Base-by-base conservation (phyloP, 2,329 filamentous ascomycete genomes). In the Penicillium sp. region DNA sequence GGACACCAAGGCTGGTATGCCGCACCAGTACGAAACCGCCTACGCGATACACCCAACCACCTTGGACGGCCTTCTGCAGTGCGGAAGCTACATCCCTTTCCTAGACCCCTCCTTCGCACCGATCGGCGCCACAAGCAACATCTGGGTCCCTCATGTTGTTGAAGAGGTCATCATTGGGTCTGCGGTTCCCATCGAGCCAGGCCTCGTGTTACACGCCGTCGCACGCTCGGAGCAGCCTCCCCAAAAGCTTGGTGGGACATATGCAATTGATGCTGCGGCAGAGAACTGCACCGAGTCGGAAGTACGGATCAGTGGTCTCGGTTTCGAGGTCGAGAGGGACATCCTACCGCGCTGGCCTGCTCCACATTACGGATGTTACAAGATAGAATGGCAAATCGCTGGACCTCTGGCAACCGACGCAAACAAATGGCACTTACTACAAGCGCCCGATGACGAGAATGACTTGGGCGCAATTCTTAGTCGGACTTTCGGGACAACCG, bases 1-100 rank as follows among this genome's bases (percentile, higher is more conserved):
- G 69, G 74, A 82, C 44, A 82, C 79, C 0, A 67, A 67, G 1
- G 56, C 67, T 1, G 58, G 67, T 1, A 82, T 83, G 81, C 79
- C 79, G 0, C 68, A 74, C 55, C 60, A 67, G 1, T 71, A 75
- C 47, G 78, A 84, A 60, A 71, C 75, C 2, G 57, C 70, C 0
- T 74, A 77, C 18, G 71, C 77, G 47, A 64, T 81, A 8, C 79
- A 81, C 31, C 76, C 81, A 0, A 69, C 77, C 1, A 73, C 80
- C 42, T 60, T 82, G 4, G 81, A 83, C 56, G 68, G 45, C 40
- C 64, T 58, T 43, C 40, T 67, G 32, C 65, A 67, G 34, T 36
- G 34, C 13, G 34, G 34, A 3, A 36, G 32, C 45, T 36, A 36
- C 34, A n/a, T 36, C n/a, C 34, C 34, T n/a, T 67, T 29, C 57